Evolutionary conservation across 306 rosid genomes (phyloP).

Genomic region (Dicorynia guianensis): DNA sequence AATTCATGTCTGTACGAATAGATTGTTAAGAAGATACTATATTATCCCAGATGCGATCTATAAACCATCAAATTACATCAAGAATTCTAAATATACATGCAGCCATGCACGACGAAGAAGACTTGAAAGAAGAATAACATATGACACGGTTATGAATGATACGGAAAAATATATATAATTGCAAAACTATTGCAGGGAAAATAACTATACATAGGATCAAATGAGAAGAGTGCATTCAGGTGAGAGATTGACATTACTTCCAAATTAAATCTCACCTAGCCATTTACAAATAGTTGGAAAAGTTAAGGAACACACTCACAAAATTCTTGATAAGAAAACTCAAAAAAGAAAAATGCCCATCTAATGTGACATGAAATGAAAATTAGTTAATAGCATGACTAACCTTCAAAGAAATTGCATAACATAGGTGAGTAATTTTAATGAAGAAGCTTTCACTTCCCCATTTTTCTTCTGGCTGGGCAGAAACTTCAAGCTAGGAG

Average conservation of each 20-base stretch:
- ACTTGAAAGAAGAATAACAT: constrained; percentile 26
- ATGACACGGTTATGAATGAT: constrained; percentile 1
- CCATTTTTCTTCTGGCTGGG: constrained; percentile 69
- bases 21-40: constrained; percentile 32
- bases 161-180: constrained; percentile 20
- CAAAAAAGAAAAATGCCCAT: constrained; percentile 2
- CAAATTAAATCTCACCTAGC: background rate
- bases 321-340: too few relatives aligned
- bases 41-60: constrained; percentile 3
- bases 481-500: constrained; percentile 78
- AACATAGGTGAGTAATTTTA: constrained; percentile 62
- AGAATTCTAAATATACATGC: constrained; percentile 14
- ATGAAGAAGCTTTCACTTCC: constrained; percentile 58
- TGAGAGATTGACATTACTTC: background rate
- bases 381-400: constrained; percentile 30
- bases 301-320: too few relatives aligned
- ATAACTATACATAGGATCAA: background rate
- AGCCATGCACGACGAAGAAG: constrained; percentile 18
- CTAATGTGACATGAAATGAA: constrained; percentile 7
- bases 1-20: constrained; percentile 75
- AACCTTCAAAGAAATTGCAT: constrained; percentile 83
- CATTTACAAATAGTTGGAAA: background rate
- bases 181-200: constrained; percentile 13
- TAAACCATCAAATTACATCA: constrained; percentile 19
- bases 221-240: background rate